phyloP scores from a whole-genome alignment of 2,329 filamentous ascomycete genomes.

The Sporothrix brunneoviolacea region DNA sequence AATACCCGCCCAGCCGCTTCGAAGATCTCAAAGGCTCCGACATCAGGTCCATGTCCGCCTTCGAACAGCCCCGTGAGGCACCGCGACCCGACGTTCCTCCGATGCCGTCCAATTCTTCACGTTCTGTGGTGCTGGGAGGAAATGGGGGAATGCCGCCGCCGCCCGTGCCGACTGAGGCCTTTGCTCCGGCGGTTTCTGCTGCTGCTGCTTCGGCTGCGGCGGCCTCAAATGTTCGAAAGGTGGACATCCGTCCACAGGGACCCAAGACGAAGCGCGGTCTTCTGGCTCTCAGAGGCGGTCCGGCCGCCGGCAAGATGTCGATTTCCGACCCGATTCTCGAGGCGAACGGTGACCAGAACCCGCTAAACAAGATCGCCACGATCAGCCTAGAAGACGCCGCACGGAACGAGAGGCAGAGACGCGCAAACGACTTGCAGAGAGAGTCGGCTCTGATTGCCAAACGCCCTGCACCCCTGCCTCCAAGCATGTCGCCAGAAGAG shows the following conservation, averaged over 20 bases:
- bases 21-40: conserved; percentile 42
- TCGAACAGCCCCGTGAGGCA: conserved; percentile 28
- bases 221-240: not conserved
- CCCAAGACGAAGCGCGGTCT: conserved; percentile 25
- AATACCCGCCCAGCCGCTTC: conserved; percentile 40
- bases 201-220: not conserved
- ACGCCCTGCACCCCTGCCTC: conserved; percentile 32
- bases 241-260: conserved; percentile 7
- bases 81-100: conserved; percentile 15
- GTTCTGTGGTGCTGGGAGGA: conserved; percentile 16
- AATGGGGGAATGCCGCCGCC: not conserved
- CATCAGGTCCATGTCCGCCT: conserved; percentile 31
- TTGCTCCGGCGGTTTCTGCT: not conserved
- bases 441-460: conserved; percentile 28
- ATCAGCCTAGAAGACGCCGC: conserved; percentile 45
- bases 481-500: conserved; percentile 28
- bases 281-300: conserved; percentile 21
- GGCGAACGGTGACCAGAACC: conserved; percentile 30
- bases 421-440: conserved; percentile 28
- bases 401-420: conserved; percentile 38
- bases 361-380: conserved; percentile 40
- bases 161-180: not conserved
- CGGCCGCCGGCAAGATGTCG: conserved; percentile 30
- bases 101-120: conserved; percentile 28
- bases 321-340: conserved; percentile 47